Percentiles rank a stretch among this genome's conserved stretches.
These are phyloP conservation scores for Plasmodium ovale DNA, from an alignment of 169 alveolate species.

Conservation along the genomic window DNA sequence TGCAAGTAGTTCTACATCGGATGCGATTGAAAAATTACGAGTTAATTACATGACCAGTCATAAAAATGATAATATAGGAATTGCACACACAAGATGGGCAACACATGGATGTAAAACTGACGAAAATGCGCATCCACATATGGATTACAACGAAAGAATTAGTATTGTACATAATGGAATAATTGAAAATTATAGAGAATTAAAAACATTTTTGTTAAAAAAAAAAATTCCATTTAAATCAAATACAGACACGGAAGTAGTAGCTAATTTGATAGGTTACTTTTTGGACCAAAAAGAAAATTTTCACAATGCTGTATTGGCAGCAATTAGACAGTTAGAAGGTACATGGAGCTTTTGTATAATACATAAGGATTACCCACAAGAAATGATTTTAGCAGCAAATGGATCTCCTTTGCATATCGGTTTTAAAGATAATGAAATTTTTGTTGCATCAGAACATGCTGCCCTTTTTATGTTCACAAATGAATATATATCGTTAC, in stretches of 20 bases:
- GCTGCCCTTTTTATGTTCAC: constrained; percentile 95
- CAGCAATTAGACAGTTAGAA: constrained; percentile 90
- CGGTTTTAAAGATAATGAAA: constrained; percentile 89
- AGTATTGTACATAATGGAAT: constrained; percentile 98
- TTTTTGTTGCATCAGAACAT: constrained; percentile 94
- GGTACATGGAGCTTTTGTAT: constrained; percentile 98
- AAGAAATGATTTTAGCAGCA: constrained; percentile 92
- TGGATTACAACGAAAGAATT: constrained; percentile 90
- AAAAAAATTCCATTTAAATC: constrained; percentile 77
- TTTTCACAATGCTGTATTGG: constrained; percentile 90
- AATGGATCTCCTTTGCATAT: constrained; percentile 94
- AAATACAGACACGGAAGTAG: constrained; percentile 97
- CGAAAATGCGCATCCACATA: constrained; percentile 98
- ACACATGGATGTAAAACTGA: constrained; percentile 98
- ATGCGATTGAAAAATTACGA: constrained; percentile 89
- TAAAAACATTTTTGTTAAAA: constrained; percentile 83
- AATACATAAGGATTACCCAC: constrained; percentile 91
- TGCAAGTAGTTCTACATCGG: constrained; percentile 80
- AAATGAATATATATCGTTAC: constrained; percentile 90
- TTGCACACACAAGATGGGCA: constrained; percentile 99
- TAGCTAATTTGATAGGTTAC: constrained; percentile 95
- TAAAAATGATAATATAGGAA: constrained; percentile 90
- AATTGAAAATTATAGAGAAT: constrained; percentile 88
- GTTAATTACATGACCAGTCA: constrained; percentile 85
- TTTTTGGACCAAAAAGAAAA: constrained; percentile 88